Conservation (phyloP, 2,329 filamentous ascomycete genomes). For the Taxawa tesnikishii region DNA sequence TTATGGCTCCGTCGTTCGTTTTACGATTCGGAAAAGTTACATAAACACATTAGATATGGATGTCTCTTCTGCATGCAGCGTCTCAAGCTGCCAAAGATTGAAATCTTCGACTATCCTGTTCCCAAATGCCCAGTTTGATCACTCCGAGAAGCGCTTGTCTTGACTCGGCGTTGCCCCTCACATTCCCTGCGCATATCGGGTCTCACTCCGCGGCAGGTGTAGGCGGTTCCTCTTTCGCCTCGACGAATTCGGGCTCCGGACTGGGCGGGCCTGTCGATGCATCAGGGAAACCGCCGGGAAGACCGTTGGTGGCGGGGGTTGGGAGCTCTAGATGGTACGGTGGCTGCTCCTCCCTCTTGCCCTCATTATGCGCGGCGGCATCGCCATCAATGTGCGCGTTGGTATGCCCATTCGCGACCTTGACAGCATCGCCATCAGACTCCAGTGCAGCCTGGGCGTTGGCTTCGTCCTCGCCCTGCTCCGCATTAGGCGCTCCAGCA, state of each 20-base stretch:
- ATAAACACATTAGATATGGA: too few species aligned
- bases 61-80: too few species aligned
- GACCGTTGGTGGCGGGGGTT: background rate
- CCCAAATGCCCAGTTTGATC: too few species aligned
- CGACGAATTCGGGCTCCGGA: slow-evolving; percentile 16
- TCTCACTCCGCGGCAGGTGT: slow-evolving; percentile 7
- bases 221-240: slow-evolving; percentile 16
- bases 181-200: too few species aligned
- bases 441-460: slow-evolving; percentile 1
- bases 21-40: background rate
- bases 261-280: slow-evolving; percentile 9
- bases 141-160: too few species aligned
- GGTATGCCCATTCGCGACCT: background rate
- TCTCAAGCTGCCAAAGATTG: too few species aligned
- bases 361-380: background rate
- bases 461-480: slow-evolving; percentile 9
- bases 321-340: too few species aligned
- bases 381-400: background rate
- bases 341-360: background rate
- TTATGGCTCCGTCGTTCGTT: too few species aligned
- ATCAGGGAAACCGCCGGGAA: slow-evolving; percentile 4
- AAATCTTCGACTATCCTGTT: background rate
- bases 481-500: slow-evolving; percentile 8
- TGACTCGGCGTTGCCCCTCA: too few species aligned
- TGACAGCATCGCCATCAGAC: slow-evolving; percentile 2